These are phyloP conservation scores for Entophlyctis helioformis DNA, from an alignment of 192 early-diverging fungal genomes.

Conservation along the genomic window DNA sequence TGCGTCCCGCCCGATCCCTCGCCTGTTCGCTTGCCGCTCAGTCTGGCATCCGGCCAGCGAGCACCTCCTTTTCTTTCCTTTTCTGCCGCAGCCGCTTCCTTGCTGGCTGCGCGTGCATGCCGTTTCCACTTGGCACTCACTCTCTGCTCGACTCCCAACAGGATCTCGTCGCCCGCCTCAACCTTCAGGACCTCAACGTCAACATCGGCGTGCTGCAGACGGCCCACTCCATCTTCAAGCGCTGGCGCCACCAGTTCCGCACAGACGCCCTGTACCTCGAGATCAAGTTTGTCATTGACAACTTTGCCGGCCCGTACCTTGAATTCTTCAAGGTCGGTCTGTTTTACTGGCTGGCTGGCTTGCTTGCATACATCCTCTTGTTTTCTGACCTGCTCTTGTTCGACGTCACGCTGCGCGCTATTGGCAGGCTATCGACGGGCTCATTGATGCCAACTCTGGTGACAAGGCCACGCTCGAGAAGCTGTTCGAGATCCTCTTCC, in stretches of 20 bases:
- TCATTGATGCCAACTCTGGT: slow-evolving; percentile 56
- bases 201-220: slow-evolving; percentile 92
- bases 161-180: slow-evolving; percentile 67
- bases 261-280: slow-evolving; percentile 70
- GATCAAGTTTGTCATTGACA: slow-evolving; percentile 83
- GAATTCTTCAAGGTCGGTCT: slow-evolving; percentile 67
- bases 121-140: too few species aligned
- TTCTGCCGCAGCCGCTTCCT: too few species aligned
- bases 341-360: not conserved
- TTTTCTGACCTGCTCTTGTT: too few species aligned
- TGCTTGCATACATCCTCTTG: not conserved
- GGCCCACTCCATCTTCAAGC: slow-evolving; percentile 89
- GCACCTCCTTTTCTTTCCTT: slow-evolving; percentile 1
- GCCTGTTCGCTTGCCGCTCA: too few species aligned
- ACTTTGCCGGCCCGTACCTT: slow-evolving; percentile 74
- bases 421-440: slow-evolving; percentile 56
- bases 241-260: slow-evolving; percentile 77
- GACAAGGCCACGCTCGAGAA: slow-evolving; percentile 54
- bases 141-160: slow-evolving; percentile 3
- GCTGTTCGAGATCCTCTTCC: slow-evolving; percentile 61
- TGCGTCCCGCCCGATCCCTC: too few species aligned
- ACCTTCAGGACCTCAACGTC: slow-evolving; percentile 58
- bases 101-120: too few species aligned
- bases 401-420: not conserved
- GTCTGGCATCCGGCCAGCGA: not conserved